These are phyloP conservation scores for Thelephora ganbajun DNA, from an alignment of 768 basidiomycete genomes.

Conservation along the genomic window DNA sequence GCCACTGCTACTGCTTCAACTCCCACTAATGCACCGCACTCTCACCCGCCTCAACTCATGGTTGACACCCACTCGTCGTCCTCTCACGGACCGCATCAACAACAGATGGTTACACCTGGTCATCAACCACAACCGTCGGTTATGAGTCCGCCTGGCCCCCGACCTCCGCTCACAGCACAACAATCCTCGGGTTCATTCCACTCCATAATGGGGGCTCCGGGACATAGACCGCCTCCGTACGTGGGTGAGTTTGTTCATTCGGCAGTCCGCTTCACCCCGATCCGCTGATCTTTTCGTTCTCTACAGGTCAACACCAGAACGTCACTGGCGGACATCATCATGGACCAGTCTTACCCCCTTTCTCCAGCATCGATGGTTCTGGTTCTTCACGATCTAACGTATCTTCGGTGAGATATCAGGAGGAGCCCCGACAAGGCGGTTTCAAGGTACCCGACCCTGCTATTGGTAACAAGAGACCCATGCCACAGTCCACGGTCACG, in stretches of 20 bases:
- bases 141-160: constrained; percentile 7
- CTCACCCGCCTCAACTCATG: constrained; percentile 10
- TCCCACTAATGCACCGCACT: constrained; percentile 20
- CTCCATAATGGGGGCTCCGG: constrained; percentile 19
- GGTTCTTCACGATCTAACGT: constrained; percentile 26
- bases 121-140: constrained; percentile 7
- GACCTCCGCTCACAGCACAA: constrained; percentile 20
- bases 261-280: too few relatives aligned
- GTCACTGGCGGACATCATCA: constrained; percentile 15
- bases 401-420: constrained; percentile 54
- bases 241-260: too few relatives aligned
- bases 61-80: constrained; percentile 12
- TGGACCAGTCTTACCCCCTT: constrained; percentile 51
- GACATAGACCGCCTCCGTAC: constrained; percentile 17
- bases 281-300: too few relatives aligned
- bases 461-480: constrained; percentile 43
- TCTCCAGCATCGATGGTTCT: constrained; percentile 55
- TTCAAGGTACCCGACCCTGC: constrained; percentile 12
- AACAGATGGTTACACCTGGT: constrained; percentile 3
- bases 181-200: constrained; percentile 19
- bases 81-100: constrained; percentile 1
- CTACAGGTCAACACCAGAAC: too few relatives aligned
- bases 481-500: constrained; percentile 50
- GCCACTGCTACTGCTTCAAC: constrained; percentile 19
- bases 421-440: constrained; percentile 14